Conservation (phyloP, 148 eudicot species). For the Arctostaphylos glauca region DNA sequence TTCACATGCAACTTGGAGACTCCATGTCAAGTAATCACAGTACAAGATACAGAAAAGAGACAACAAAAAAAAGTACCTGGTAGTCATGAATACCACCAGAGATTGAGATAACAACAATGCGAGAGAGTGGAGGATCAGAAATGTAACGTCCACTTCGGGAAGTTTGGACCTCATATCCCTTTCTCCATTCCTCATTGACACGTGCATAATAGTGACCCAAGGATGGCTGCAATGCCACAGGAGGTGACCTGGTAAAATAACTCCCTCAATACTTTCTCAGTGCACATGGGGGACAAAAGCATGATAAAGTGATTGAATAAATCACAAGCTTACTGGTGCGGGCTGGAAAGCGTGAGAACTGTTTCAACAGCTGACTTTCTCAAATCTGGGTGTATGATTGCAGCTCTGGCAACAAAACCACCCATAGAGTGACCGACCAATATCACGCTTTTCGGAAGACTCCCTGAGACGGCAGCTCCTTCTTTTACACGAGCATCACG, state of each 20-base stretch:
- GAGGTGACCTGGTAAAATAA: conserved; percentile 70
- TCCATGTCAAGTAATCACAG: background rate
- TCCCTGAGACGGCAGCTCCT: conserved; percentile 59
- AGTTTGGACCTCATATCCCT: conserved; percentile 66
- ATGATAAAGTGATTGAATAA: conserved; percentile 11
- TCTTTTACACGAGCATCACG: conserved; percentile 63
- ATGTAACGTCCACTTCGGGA: conserved; percentile 44
- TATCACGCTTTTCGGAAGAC: conserved; percentile 72
- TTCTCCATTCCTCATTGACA: conserved; percentile 77
- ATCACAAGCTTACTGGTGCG: conserved; percentile 76
- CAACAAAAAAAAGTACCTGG: conserved; percentile 51
- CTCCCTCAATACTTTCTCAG: conserved; percentile 15
- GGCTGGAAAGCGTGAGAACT: conserved; percentile 82
- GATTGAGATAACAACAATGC: conserved; percentile 74
- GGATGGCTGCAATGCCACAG: conserved; percentile 92
- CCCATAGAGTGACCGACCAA: conserved; percentile 99
- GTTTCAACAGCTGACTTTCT: conserved; percentile 86
- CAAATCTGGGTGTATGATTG: conserved; percentile 67
- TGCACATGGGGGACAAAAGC: background rate
- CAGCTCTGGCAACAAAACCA: conserved; percentile 99
- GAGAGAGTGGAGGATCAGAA: conserved; percentile 61
- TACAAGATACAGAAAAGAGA: conserved; percentile 8
- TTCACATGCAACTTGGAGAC: conserved; percentile 4
- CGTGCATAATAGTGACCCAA: conserved; percentile 78
- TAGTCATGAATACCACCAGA: conserved; percentile 93